Percentiles rank a stretch among this genome's conserved stretches.
phyloP scores from a whole-genome alignment of 805 yeast species.

The Huiozyma sinensis region DNA sequence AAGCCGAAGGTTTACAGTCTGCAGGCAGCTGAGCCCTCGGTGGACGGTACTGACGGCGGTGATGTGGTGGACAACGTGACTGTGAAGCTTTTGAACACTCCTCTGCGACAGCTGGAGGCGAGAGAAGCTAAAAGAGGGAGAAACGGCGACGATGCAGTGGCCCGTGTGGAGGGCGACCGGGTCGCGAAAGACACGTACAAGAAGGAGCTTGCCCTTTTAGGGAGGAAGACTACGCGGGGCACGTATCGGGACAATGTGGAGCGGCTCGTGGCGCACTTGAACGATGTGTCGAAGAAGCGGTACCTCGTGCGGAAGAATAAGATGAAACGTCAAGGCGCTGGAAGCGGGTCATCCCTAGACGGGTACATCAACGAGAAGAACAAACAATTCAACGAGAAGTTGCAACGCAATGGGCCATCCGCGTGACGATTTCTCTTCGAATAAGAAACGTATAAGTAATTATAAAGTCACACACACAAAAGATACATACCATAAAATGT shows the following conservation, averaged over 20 bases:
- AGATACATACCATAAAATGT: not conserved
- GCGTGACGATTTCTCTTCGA: no score
- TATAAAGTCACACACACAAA: no score
- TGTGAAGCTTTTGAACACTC: slow-evolving; percentile 11
- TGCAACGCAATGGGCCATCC: slow-evolving; percentile 5
- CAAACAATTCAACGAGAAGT: slow-evolving; percentile 23
- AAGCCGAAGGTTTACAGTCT: slow-evolving; percentile 22
- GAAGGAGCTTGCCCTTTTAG: slow-evolving; percentile 15
- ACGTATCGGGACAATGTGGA: slow-evolving; percentile 11
- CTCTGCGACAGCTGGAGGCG: slow-evolving; percentile 19
- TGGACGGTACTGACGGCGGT: no score
- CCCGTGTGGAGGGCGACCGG: slow-evolving; percentile 5
- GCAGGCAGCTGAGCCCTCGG: slow-evolving; percentile 2
- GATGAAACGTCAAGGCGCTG: not conserved
- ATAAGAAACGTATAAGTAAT: not conserved
- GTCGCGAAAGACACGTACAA: slow-evolving; percentile 24
- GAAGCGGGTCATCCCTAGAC: slow-evolving; percentile 3
- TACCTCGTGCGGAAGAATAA: slow-evolving; percentile 13
- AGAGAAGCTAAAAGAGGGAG: not conserved
- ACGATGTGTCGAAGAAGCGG: slow-evolving; percentile 12
- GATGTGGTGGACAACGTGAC: not conserved
- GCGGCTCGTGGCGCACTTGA: slow-evolving; percentile 13
- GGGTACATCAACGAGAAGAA: slow-evolving; percentile 25
- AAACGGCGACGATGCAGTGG: slow-evolving; percentile 3
- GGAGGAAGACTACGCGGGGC: slow-evolving; percentile 7